These are phyloP conservation scores for Pythium scleroteichum DNA, from an alignment of 352 stramenopile genomes.

Conservation along the genomic window DNA sequence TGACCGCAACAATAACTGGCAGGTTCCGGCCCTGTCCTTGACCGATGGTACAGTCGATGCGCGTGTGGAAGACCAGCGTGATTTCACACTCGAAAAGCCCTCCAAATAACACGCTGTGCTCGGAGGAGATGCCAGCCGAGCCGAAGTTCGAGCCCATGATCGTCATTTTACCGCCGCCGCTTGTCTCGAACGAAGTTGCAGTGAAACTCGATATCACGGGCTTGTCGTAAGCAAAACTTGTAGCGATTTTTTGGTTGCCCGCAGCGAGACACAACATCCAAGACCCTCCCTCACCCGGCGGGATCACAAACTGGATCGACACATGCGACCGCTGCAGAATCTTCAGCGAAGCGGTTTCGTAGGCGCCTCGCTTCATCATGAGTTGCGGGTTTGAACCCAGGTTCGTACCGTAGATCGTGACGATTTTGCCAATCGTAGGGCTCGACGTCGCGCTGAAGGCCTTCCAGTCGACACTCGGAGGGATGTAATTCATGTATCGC, in stretches of 20 bases:
- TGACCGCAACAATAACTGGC: constrained; percentile 40
- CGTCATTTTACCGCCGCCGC: constrained; percentile 45
- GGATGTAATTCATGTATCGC: constrained; percentile 55
- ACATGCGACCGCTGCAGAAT: constrained; percentile 37
- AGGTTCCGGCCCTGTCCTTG: constrained; percentile 46
- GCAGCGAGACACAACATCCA: constrained; percentile 40
- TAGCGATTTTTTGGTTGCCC: constrained; percentile 44
- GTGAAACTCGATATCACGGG: constrained; percentile 43
- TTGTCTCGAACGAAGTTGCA: constrained; percentile 38
- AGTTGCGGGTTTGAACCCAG: constrained; percentile 52
- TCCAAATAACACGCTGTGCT: constrained; percentile 36
- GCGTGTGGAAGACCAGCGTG: constrained; percentile 32
- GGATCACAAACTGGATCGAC: constrained; percentile 42
- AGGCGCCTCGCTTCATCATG: constrained; percentile 17
- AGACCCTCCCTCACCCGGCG: constrained; percentile 42
- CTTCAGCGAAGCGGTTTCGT: constrained; percentile 13
- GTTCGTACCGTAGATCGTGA: constrained; percentile 48
- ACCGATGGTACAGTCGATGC: constrained; percentile 37
- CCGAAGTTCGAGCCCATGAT: constrained; percentile 58
- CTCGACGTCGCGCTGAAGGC: constrained; percentile 31
- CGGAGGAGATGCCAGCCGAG: constrained; percentile 33
- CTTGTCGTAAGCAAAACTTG: constrained; percentile 50
- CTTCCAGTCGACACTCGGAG: constrained; percentile 42
- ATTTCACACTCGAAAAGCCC: constrained; percentile 32
- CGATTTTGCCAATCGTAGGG: constrained; percentile 42